These are phyloP conservation scores for Cyanodermella asteris DNA, from an alignment of 2,329 filamentous ascomycete genomes.

Conservation along the genomic window DNA sequence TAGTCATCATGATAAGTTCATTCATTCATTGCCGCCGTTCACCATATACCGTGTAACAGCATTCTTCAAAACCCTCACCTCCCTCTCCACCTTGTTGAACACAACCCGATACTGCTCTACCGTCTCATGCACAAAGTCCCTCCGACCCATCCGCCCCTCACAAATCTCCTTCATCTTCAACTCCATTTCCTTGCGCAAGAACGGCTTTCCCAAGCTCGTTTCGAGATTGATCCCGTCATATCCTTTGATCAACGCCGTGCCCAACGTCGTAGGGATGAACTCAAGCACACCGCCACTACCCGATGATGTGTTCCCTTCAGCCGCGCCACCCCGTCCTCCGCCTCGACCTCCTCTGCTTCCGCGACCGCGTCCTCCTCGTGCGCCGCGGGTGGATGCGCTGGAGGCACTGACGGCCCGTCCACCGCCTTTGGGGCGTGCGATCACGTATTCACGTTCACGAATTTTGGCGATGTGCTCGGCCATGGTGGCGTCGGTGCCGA, in stretches of 20 bases:
- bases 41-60: slow-evolving; percentile 18
- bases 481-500: slow-evolving; percentile 97
- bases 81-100: slow-evolving; percentile 59
- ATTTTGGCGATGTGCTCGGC: slow-evolving; percentile 96
- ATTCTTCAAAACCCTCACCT: slow-evolving; percentile 45
- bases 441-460: slow-evolving; percentile 70
- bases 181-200: slow-evolving; percentile 95
- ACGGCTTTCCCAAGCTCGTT: slow-evolving; percentile 82
- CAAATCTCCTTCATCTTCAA: slow-evolving; percentile 92
- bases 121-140: slow-evolving; percentile 59
- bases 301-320: too few relatives aligned
- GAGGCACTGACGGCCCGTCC: slow-evolving; percentile 20
- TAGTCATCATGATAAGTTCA: neutral
- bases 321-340: slow-evolving; percentile 18
- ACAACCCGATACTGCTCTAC: slow-evolving; percentile 71
- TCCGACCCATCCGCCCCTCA: slow-evolving; percentile 55
- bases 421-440: slow-evolving; percentile 33
- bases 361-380: slow-evolving; percentile 7
- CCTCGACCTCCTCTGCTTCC: slow-evolving; percentile 17
- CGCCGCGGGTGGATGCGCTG: slow-evolving; percentile 21
- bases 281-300: slow-evolving; percentile 42
- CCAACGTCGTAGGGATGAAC: slow-evolving; percentile 80
- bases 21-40: neutral
- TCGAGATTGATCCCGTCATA: slow-evolving; percentile 91
- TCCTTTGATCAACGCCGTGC: slow-evolving; percentile 76